Evolutionary conservation across 164 flowering plant genomes (phyloP).

Genomic region (Brasenia schreberi): DNA sequence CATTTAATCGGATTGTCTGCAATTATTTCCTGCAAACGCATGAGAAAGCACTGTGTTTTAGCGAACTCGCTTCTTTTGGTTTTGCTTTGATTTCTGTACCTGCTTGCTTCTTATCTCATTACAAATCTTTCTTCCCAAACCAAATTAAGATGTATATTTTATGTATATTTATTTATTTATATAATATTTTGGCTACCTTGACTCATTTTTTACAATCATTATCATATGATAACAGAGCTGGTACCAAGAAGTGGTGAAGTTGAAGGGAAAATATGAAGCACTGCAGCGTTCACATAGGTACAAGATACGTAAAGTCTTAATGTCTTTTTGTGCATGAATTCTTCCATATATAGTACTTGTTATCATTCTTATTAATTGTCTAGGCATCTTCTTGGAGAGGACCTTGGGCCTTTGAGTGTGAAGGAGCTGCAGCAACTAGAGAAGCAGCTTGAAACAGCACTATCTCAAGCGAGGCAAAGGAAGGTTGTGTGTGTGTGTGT

Average conservation of each 20-base stretch:
- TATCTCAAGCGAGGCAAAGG: slow-evolving; percentile 64
- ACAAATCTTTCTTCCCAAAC: too few species aligned
- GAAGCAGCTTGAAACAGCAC: slow-evolving; percentile 80
- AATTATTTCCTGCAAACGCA: neutral
- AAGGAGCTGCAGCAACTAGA: slow-evolving; percentile 84
- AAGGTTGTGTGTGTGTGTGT: slow-evolving; percentile 38
- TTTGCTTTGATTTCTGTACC: neutral
- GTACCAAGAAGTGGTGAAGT: slow-evolving; percentile 63
- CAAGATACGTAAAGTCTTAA: neutral
- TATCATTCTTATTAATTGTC: neutral
- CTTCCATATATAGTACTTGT: neutral
- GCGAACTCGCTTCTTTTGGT: too few species aligned
- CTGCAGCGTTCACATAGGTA: slow-evolving; percentile 81
- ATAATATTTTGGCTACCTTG: too few species aligned
- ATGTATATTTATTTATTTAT: too few species aligned
- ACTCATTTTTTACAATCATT: too few species aligned
- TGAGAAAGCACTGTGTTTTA: too few species aligned
- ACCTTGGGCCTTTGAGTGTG: slow-evolving; percentile 69
- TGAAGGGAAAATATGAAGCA: slow-evolving; percentile 66
- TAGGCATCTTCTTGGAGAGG: slow-evolving; percentile 94
- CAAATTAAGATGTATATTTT: too few species aligned
- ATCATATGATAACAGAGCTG: slow-evolving; percentile 33
- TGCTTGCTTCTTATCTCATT: neutral
- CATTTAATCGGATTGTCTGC: too few species aligned
- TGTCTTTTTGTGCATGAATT: neutral